phyloP scores from a whole-genome alignment of 2,329 filamentous ascomycete genomes.

The Botrytis hyacinthi region DNA sequence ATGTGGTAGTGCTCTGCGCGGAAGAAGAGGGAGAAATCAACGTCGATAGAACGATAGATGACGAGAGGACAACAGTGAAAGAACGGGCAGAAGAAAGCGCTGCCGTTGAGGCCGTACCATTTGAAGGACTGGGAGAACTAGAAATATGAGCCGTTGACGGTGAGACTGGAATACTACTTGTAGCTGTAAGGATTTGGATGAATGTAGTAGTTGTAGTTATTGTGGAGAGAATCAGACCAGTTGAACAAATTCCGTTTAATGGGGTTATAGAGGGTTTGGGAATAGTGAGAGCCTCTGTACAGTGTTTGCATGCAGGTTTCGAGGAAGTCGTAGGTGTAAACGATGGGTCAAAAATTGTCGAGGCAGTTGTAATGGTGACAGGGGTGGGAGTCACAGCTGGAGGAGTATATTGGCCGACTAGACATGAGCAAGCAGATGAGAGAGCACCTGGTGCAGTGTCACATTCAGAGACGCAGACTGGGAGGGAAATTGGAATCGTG shows the following conservation, averaged over 20 bases:
- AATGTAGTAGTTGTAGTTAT: constrained; percentile 14
- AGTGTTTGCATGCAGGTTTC: background rate
- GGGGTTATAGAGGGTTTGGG: background rate
- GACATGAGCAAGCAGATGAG: background rate
- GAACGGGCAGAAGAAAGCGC: background rate
- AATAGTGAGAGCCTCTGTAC: background rate
- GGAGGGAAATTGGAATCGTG: background rate
- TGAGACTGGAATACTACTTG: background rate
- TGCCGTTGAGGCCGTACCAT: background rate
- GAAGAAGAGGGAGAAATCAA: background rate
- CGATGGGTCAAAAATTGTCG: background rate
- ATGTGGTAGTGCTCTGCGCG: background rate
- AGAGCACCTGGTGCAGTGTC: background rate
- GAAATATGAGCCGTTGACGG: background rate
- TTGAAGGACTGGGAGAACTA: background rate
- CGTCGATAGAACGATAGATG: background rate
- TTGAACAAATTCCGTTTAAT: background rate
- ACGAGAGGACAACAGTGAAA: background rate
- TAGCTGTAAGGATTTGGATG: constrained; percentile 4
- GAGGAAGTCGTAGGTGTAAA: background rate
- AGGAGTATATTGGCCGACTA: background rate
- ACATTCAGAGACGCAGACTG: background rate
- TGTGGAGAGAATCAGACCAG: background rate
- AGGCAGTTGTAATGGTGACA: background rate
- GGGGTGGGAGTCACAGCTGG: background rate